Conservation (phyloP, 495 filamentous ascomycete species). For the Thermothielavioides terrestris region DNA sequence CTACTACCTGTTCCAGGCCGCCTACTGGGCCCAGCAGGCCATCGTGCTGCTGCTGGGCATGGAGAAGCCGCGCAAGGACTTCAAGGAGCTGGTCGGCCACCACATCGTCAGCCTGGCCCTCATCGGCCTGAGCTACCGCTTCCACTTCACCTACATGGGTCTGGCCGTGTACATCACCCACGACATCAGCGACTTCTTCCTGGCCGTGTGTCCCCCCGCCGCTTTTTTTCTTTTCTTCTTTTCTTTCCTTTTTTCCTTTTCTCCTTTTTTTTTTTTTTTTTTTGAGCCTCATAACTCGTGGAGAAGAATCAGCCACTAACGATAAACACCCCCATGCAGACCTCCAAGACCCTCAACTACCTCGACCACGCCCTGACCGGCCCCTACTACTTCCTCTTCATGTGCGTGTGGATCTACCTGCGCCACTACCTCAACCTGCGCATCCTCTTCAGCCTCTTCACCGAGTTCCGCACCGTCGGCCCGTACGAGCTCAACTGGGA, state of each 20-base stretch:
- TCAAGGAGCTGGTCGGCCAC: conserved; percentile 87
- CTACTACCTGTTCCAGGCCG: conserved; percentile 91
- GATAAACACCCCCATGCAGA: conserved; percentile 40
- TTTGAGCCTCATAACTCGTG: too few species aligned
- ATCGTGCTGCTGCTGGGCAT: conserved; percentile 82
- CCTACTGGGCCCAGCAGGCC: conserved; percentile 93
- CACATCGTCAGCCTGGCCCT: conserved; percentile 88
- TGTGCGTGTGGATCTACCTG: conserved; percentile 80
- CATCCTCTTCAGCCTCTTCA: conserved; percentile 78
- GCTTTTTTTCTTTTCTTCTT: neutral
- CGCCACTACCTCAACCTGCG: conserved; percentile 85
- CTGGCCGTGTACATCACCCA: conserved; percentile 94
- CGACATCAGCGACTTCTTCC: conserved; percentile 93
- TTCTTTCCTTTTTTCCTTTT: neutral
- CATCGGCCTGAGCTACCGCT: conserved; percentile 85
- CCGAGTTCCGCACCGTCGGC: conserved; percentile 80
- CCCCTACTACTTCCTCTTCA: conserved; percentile 81
- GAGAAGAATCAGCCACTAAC: neutral
- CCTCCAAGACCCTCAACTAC: conserved; percentile 92
- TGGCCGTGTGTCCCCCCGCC: conserved; percentile 59
- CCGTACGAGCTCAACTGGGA: conserved; percentile 84
- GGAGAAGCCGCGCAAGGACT: conserved; percentile 95
- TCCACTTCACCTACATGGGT: conserved; percentile 98
- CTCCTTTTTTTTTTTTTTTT: neutral
- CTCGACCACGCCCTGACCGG: conserved; percentile 65